A percentile compares a stretch with the other conserved stretches of the same genome.
Evolutionary conservation across 1,284 basidiomycete genomes (phyloP).

Genomic region (Moesziomyces sp.): DNA sequence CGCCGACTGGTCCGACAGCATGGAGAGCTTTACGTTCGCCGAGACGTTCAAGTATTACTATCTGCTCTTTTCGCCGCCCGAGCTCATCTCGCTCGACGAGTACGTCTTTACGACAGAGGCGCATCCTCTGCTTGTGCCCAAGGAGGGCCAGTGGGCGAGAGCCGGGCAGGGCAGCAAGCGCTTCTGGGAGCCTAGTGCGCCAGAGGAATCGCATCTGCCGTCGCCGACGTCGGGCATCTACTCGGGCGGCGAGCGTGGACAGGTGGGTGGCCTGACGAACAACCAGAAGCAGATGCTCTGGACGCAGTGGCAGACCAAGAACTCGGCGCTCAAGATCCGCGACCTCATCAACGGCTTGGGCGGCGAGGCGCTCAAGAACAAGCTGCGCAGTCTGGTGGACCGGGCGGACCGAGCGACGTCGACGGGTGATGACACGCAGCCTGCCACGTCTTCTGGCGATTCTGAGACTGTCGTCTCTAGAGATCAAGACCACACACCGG

Average conservation of each 20-base stretch:
- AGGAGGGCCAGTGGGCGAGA: conserved; percentile 48
- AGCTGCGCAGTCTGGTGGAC: conserved; percentile 34
- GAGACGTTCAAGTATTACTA: conserved; percentile 71
- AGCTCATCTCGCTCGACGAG: conserved; percentile 72
- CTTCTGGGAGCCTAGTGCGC: conserved; percentile 44
- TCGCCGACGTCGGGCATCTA: conserved; percentile 30
- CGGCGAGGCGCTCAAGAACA: conserved; percentile 35
- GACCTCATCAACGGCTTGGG: conserved; percentile 35
- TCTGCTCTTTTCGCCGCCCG: conserved; percentile 71
- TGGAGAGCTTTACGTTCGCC: conserved; percentile 73
- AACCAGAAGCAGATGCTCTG: conserved; percentile 58
- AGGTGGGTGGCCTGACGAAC: conserved; percentile 58
- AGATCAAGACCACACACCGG: not conserved
- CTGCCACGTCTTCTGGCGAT: not conserved
- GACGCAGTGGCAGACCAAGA: conserved; percentile 41
- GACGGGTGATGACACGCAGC: not conserved
- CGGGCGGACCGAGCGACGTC: conserved; percentile 9
- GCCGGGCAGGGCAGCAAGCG: conserved; percentile 54
- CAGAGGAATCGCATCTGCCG: conserved; percentile 33
- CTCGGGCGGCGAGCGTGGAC: conserved; percentile 55
- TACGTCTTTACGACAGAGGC: conserved; percentile 72
- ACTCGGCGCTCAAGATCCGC: conserved; percentile 27
- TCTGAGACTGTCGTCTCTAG: not conserved
- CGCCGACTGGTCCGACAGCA: conserved; percentile 64
- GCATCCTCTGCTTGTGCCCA: conserved; percentile 62